A percentile compares a stretch with the other conserved stretches of the same genome.
Evolutionary conservation across 805 yeast genomes (phyloP).

Genomic region (Ogataea glucozyma): DNA sequence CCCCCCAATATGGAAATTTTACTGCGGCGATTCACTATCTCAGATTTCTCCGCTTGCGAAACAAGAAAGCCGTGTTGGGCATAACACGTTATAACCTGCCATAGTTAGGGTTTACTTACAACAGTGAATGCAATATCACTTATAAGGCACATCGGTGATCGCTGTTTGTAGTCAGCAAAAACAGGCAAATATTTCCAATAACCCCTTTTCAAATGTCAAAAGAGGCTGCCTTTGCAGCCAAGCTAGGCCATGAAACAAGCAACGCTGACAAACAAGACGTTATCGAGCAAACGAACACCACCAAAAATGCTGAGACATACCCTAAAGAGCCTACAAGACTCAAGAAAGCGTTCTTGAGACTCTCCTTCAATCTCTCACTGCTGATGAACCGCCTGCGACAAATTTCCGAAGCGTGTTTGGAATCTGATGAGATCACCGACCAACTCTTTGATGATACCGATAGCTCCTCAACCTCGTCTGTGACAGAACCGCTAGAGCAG

Average conservation of each 20-base stretch:
- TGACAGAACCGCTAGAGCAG: neutral
- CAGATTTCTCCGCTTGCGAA: neutral
- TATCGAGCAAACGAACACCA: no score
- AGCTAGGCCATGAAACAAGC: neutral
- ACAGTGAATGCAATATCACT: neutral
- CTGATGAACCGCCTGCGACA: conserved; percentile 39
- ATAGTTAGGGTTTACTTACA: neutral
- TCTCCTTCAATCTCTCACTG: conserved; percentile 41
- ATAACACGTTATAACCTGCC: neutral
- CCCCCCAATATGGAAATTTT: conserved; percentile 5
- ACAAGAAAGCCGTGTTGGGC: conserved; percentile 1
- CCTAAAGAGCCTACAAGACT: conserved; percentile 18
- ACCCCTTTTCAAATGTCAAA: neutral
- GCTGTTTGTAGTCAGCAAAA: neutral
- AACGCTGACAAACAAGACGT: no score
- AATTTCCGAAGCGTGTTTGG: conserved; percentile 50
- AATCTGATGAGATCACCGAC: conserved; percentile 50
- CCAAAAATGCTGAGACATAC: neutral
- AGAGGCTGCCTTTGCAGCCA: conserved; percentile 4
- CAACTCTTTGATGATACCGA: conserved; percentile 45
- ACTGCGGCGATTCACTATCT: neutral
- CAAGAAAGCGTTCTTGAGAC: conserved; percentile 34
- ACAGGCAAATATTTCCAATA: neutral
- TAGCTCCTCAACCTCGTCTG: conserved; percentile 9
- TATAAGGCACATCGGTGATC: neutral